Conservation (phyloP, 192 early-diverging fungal genomes). For the Gonapodya sp. region DNA sequence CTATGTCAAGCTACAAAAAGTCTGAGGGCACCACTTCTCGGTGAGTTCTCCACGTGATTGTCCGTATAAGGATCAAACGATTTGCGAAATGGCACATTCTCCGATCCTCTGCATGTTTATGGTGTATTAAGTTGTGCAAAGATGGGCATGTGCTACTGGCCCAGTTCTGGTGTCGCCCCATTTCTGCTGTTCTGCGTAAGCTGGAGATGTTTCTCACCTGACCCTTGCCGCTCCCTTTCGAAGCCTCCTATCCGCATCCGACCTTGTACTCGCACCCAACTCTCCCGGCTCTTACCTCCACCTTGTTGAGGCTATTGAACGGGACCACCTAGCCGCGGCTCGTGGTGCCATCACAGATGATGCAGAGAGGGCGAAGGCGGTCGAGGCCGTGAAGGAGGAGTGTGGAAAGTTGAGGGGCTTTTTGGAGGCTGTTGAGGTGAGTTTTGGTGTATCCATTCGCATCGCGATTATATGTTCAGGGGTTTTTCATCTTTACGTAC, state of each 20-base stretch:
- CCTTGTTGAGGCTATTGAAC: slow-evolving; percentile 72
- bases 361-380: slow-evolving; percentile 26
- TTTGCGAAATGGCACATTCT: no score
- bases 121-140: no score
- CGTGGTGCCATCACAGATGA: slow-evolving; percentile 24
- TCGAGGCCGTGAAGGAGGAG: slow-evolving; percentile 60
- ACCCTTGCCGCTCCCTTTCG: neutral
- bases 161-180: no score
- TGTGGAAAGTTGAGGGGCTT: slow-evolving; percentile 73
- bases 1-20: slow-evolving; percentile 81
- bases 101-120: no score
- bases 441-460: no score
- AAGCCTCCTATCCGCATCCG: slow-evolving; percentile 58
- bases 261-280: slow-evolving; percentile 62
- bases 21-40: slow-evolving; percentile 81
- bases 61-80: no score
- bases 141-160: no score
- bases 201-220: slow-evolving; percentile 20
- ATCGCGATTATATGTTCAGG: slow-evolving; percentile 12
- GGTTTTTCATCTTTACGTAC: neutral
- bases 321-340: slow-evolving; percentile 68
- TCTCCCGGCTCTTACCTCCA: slow-evolving; percentile 48
- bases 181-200: no score
- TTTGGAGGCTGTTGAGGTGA: slow-evolving; percentile 81
- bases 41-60: slow-evolving; percentile 23